Conservation (phyloP, 768 basidiomycete genomes). For the Polyporus arcularius region DNA sequence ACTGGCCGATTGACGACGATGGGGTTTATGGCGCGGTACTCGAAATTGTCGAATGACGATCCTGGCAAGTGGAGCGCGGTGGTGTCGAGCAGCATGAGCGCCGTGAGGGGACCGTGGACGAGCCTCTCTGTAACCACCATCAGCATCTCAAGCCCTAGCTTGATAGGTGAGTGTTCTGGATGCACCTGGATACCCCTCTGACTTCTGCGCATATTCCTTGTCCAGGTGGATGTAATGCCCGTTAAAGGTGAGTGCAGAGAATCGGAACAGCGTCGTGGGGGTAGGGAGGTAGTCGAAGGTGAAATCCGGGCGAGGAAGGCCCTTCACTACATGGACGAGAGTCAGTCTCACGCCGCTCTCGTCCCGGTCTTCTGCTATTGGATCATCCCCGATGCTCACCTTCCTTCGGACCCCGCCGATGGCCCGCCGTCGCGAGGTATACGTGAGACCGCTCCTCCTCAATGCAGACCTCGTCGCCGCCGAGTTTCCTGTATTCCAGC, state of each 20-base stretch:
- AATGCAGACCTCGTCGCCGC: constrained; percentile 46
- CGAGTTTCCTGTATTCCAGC: constrained; percentile 52
- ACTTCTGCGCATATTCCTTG: constrained; percentile 63
- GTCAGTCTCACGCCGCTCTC: neutral
- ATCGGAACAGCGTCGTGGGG: constrained; percentile 76
- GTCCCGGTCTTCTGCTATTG: neutral
- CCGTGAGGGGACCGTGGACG: constrained; percentile 85
- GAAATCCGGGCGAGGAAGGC: constrained; percentile 53
- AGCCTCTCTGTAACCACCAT: constrained; percentile 57
- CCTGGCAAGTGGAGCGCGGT: constrained; percentile 51
- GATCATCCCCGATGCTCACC: constrained; percentile 36
- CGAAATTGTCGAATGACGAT: constrained; percentile 51
- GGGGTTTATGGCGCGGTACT: constrained; percentile 71
- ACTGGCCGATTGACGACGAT: constrained; percentile 53
- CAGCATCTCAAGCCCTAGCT: neutral
- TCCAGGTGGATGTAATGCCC: constrained; percentile 85
- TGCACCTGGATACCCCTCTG: constrained; percentile 74
- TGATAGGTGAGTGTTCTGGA: constrained; percentile 1
- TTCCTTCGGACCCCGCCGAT: constrained; percentile 38
- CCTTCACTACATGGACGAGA: constrained; percentile 42
- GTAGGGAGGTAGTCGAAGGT: constrained; percentile 68
- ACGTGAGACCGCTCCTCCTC: constrained; percentile 71
- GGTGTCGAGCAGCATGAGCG: constrained; percentile 73
- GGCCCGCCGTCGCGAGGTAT: constrained; percentile 45
- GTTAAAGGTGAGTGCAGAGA: constrained; percentile 86